These are phyloP conservation scores for Podila horticola DNA, from an alignment of 192 early-diverging fungal species.

Conservation along the genomic window DNA sequence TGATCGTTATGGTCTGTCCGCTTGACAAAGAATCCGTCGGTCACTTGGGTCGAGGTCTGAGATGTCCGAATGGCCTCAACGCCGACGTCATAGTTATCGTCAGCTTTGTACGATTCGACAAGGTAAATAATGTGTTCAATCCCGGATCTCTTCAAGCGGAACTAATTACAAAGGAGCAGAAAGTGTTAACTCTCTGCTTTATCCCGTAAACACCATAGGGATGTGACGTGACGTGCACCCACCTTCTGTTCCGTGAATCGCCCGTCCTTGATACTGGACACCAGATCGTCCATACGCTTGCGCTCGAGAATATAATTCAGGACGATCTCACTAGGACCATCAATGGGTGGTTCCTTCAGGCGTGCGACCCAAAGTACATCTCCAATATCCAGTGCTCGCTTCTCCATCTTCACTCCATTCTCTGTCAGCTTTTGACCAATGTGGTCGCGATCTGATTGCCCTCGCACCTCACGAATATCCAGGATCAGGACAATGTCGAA, in stretches of 20 bases:
- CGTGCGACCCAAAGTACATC: conserved; percentile 93
- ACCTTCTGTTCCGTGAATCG: conserved; percentile 95
- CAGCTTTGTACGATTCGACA: conserved; percentile 81
- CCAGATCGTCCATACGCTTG: conserved; percentile 94
- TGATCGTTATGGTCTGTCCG: conserved; percentile 79
- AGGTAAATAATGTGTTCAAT: conserved; percentile 85
- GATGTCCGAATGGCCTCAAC: conserved; percentile 75
- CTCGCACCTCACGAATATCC: conserved; percentile 86
- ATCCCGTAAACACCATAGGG: neutral
- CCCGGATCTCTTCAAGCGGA: conserved; percentile 77
- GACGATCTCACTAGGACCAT: conserved; percentile 70
- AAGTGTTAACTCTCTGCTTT: neutral
- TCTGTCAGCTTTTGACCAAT: conserved; percentile 74
- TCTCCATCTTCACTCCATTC: conserved; percentile 63
- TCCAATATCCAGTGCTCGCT: conserved; percentile 79
- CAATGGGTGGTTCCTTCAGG: conserved; percentile 2
- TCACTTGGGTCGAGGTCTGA: conserved; percentile 77
- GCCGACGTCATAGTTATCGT: conserved; percentile 71
- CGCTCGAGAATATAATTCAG: conserved; percentile 91
- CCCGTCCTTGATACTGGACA: conserved; percentile 92
- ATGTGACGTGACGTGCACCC: neutral
- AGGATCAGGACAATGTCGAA: conserved; percentile 81
- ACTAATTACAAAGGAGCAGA: conserved; percentile 50
- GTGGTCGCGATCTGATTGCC: conserved; percentile 72
- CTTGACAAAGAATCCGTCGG: conserved; percentile 88